Evolutionary conservation across 768 basidiomycete species (phyloP).

Genomic region (Candolleomyces efflorescens): DNA sequence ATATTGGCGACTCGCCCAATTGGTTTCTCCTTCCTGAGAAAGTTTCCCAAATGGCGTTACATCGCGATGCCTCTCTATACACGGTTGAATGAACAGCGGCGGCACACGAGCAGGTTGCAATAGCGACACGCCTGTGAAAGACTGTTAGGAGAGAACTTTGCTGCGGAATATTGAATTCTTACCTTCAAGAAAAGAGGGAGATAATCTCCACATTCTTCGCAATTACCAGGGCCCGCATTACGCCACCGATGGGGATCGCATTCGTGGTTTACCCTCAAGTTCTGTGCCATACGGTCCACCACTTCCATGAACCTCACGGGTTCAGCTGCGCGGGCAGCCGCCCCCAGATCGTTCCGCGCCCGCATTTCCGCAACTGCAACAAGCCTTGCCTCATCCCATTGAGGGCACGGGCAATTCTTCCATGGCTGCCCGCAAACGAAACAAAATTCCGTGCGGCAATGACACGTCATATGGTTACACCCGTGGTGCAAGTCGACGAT

Average conservation of each 20-base stretch:
- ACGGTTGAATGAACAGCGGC: constrained; percentile 13
- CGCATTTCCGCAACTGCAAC: constrained; percentile 39
- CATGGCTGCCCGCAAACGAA: constrained; percentile 59
- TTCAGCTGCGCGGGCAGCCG: constrained; percentile 28
- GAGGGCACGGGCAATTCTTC: constrained; percentile 58
- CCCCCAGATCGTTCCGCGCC: constrained; percentile 38
- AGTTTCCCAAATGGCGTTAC: too few species aligned
- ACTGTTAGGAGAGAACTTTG: neutral
- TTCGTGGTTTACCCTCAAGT: constrained; percentile 50
- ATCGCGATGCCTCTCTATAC: neutral
- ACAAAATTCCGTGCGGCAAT: constrained; percentile 48
- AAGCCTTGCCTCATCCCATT: constrained; percentile 56
- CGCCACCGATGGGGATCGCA: constrained; percentile 43
- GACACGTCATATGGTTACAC: constrained; percentile 65
- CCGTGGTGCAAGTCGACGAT: constrained; percentile 55
- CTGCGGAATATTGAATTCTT: constrained; percentile 16
- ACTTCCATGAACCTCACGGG: constrained; percentile 26
- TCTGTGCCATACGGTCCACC: constrained; percentile 27
- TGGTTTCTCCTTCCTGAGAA: too few species aligned
- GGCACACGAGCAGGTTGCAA: constrained; percentile 12
- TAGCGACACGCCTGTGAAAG: constrained; percentile 11
- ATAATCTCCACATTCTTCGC: constrained; percentile 40
- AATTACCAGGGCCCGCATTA: constrained; percentile 39
- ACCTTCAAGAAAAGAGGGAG: constrained; percentile 48
- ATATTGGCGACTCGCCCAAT: too few species aligned